phyloP scores from a whole-genome alignment of 495 filamentous ascomycete genomes.

The Penicillium coffeae region DNA sequence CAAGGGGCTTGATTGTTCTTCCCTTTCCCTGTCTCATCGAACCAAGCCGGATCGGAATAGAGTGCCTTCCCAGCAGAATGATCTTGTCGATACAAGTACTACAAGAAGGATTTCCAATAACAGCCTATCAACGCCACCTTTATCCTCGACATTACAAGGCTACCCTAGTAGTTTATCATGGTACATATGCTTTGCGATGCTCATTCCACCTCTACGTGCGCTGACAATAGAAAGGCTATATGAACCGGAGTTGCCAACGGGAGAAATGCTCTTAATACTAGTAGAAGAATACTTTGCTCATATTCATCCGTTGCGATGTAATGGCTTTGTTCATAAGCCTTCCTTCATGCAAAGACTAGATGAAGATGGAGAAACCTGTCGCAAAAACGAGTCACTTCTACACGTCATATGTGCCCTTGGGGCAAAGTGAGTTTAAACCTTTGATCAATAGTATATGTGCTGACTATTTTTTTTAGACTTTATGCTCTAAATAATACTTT shows the following conservation, averaged over 20 bases:
- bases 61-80: background rate
- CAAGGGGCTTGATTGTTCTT: slow-evolving; percentile 19
- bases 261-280: slow-evolving; percentile 12
- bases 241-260: slow-evolving; percentile 10
- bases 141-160: no score
- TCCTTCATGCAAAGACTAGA: slow-evolving; percentile 32
- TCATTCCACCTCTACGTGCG: background rate
- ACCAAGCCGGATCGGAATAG: background rate
- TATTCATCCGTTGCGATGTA: slow-evolving; percentile 32
- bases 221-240: slow-evolving; percentile 12
- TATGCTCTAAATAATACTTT: slow-evolving; percentile 18
- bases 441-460: background rate
- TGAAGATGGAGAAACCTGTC: slow-evolving; percentile 8
- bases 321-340: slow-evolving; percentile 34
- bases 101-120: no score
- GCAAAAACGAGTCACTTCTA: slow-evolving; percentile 20
- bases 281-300: slow-evolving; percentile 35
- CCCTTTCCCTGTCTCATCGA: background rate
- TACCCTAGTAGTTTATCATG: no score
- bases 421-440: slow-evolving; percentile 25
- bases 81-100: no score
- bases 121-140: no score
- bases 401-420: slow-evolving; percentile 34
- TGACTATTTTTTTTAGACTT: slow-evolving; percentile 13
- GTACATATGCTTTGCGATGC: no score